Conservation (phyloP, 345 rosid genomes). For the Triadica sebifera region DNA sequence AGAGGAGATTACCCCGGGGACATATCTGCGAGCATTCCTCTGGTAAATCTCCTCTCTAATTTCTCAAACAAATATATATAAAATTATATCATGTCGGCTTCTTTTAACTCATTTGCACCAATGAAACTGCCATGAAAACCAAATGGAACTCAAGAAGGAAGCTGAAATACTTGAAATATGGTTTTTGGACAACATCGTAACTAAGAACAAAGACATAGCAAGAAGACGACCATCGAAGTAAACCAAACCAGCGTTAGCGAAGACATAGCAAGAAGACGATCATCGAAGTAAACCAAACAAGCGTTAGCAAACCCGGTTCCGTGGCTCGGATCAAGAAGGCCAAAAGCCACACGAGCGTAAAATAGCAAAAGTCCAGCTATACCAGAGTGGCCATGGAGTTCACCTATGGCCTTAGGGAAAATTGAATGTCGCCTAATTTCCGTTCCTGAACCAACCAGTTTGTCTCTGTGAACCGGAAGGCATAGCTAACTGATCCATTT, state of each 20-base stretch:
- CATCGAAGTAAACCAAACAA: too few species aligned
- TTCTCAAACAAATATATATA: background rate
- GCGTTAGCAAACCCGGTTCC: constrained; percentile 91
- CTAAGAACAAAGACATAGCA: constrained; percentile 84
- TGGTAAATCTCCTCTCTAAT: constrained; percentile 48
- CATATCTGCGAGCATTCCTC: constrained; percentile 67
- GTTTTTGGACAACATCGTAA: constrained; percentile 75
- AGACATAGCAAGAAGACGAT: too few species aligned
- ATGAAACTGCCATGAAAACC: constrained; percentile 88
- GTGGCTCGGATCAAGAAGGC: constrained; percentile 57
- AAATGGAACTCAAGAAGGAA: constrained; percentile 84
- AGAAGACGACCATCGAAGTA: constrained; percentile 65
- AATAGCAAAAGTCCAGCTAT: constrained; percentile 75
- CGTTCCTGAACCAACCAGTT: too few species aligned
- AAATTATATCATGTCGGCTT: constrained; percentile 36
- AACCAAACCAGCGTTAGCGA: too few species aligned
- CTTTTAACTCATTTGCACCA: constrained; percentile 44
- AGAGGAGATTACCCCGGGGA: constrained; percentile 69
- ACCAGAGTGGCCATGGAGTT: too few species aligned
- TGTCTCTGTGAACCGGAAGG: too few species aligned
- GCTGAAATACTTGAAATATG: constrained; percentile 73
- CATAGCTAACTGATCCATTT: too few species aligned
- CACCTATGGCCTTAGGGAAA: too few species aligned
- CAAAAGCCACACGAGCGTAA: constrained; percentile 61
- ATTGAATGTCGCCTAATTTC: too few species aligned